phyloP scores from a whole-genome alignment of 495 filamentous ascomycete species.

The Penicillium macrosclerotiorum region DNA sequence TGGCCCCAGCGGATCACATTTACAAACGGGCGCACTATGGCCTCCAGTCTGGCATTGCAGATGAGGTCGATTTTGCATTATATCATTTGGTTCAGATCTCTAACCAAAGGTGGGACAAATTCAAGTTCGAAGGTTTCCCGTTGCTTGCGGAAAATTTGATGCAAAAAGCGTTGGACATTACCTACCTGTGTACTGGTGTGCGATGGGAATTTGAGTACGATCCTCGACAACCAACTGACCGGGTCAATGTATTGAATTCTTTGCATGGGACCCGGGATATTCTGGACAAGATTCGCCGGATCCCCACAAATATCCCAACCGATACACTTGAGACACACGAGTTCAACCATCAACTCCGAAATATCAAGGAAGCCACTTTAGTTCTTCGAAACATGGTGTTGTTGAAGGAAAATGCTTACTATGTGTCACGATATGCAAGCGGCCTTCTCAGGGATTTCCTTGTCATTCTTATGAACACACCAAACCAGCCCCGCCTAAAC shows the following conservation, averaged over 20 bases:
- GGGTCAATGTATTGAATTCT: constrained; percentile 68
- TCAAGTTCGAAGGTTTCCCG: constrained; percentile 89
- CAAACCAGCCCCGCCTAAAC: constrained; percentile 66
- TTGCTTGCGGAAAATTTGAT: constrained; percentile 85
- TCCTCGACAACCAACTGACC: constrained; percentile 46
- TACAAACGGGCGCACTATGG: constrained; percentile 80
- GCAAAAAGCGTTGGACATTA: constrained; percentile 73
- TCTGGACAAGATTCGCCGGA: constrained; percentile 59
- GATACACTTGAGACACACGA: constrained; percentile 76
- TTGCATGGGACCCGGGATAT: constrained; percentile 70
- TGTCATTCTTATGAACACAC: constrained; percentile 75
- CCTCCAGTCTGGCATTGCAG: constrained; percentile 72
- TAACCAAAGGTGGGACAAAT: constrained; percentile 90
- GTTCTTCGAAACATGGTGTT: constrained; percentile 93
- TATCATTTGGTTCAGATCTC: constrained; percentile 95
- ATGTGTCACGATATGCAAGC: constrained; percentile 68
- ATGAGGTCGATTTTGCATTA: constrained; percentile 84
- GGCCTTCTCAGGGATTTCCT: constrained; percentile 73
- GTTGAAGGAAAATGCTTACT: constrained; percentile 81
- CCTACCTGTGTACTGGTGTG: constrained; percentile 74
- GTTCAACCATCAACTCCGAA: constrained; percentile 65
- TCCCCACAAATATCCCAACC: constrained; percentile 53
- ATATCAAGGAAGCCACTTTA: constrained; percentile 81
- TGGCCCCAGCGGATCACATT: constrained; percentile 55
- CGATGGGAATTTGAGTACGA: constrained; percentile 76